Evolutionary conservation across 2,329 filamentous ascomycete genomes (phyloP).

Genomic region (Tolypocladium tundrense): DNA sequence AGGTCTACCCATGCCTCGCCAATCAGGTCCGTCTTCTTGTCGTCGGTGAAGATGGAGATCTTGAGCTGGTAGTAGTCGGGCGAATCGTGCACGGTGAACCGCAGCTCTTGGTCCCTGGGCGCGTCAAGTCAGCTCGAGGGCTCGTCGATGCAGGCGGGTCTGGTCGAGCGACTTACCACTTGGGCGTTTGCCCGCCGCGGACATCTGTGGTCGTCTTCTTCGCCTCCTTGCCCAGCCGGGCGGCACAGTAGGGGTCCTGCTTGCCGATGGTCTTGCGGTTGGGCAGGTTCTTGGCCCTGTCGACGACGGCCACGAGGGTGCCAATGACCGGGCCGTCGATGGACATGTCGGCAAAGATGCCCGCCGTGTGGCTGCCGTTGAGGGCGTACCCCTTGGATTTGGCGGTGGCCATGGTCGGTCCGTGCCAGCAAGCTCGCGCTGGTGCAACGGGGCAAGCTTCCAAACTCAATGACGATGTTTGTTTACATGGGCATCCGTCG

Average conservation of each 20-base stretch:
- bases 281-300: constrained; percentile 92
- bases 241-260: constrained; percentile 95
- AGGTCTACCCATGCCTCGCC: constrained; percentile 88
- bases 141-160: neutral
- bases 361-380: constrained; percentile 68
- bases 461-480: neutral
- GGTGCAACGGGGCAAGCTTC: neutral
- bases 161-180: constrained; percentile 53
- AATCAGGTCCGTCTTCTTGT: constrained; percentile 95
- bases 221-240: constrained; percentile 86
- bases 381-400: constrained; percentile 45
- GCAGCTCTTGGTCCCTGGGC: constrained; percentile 87
- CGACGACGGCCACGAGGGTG: constrained; percentile 82
- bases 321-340: constrained; percentile 90
- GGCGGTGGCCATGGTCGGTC: constrained; percentile 32
- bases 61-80: constrained; percentile 95
- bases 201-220: constrained; percentile 95
- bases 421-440: neutral
- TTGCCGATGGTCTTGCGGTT: constrained; percentile 97
- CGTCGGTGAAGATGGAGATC: constrained; percentile 93
- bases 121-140: neutral
- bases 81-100: constrained; percentile 92
- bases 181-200: constrained; percentile 87
- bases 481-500: neutral
- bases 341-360: constrained; percentile 89